Conservation (phyloP, 495 filamentous ascomycete genomes). For the Chaetomidium leptoderma region DNA sequence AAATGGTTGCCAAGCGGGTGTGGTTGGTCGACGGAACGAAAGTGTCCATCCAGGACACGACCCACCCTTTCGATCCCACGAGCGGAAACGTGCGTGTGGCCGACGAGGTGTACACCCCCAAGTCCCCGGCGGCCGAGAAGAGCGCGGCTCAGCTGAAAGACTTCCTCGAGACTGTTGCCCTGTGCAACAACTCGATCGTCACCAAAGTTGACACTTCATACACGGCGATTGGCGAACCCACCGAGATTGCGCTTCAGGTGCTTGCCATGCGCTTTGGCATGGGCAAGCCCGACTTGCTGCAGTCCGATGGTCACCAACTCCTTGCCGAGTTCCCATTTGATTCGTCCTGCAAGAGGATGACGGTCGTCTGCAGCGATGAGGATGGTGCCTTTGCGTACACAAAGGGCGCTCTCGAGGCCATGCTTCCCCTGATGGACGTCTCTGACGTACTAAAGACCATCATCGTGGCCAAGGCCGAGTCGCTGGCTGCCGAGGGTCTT, state of each 20-base stretch:
- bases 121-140: constrained; percentile 13
- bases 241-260: constrained; percentile 79
- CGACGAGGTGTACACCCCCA: constrained; percentile 7
- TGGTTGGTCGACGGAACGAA: constrained; percentile 65
- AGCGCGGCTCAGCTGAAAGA: constrained; percentile 11
- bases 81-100: constrained; percentile 26
- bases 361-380: constrained; percentile 57
- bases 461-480: constrained; percentile 57
- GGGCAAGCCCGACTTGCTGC: constrained; percentile 50
- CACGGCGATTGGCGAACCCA: constrained; percentile 68
- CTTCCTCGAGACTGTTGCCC: constrained; percentile 29
- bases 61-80: constrained; percentile 43
- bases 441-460: constrained; percentile 56
- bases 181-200: constrained; percentile 47
- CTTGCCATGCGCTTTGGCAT: constrained; percentile 67
- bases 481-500: constrained; percentile 66
- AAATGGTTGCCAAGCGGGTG: constrained; percentile 70
- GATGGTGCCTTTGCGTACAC: constrained; percentile 53
- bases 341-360: constrained; percentile 77
- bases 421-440: constrained; percentile 59
- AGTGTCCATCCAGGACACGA: constrained; percentile 53
- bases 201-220: constrained; percentile 34
- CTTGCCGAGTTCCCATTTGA: constrained; percentile 76
- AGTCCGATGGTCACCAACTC: constrained; percentile 46
- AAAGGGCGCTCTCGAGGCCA: constrained; percentile 75